Base-by-base conservation (phyloP, 257 asterid species). In the Solanum dulcamara region DNA sequence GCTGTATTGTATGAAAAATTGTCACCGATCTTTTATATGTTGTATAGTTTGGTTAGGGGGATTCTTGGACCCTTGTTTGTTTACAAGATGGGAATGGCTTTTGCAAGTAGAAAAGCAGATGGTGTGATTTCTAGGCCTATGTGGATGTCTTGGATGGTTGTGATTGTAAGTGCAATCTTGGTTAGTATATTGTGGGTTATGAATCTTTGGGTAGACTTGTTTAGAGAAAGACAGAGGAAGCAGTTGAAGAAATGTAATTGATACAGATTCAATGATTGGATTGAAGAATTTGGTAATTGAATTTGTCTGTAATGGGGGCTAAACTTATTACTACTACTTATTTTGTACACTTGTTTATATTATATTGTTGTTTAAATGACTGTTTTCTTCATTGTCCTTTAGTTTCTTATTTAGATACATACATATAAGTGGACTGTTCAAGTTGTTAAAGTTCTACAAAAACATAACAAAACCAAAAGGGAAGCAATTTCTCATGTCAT, bases 81-180 rank as follows among this genome's bases (percentile, higher is more conserved):
- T 67, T 88, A 74, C 84, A 92, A 91, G 86, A 87, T 95, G 64
- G 90, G 89, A 8, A 30, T 87, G 86, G 42, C 80, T 84, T 90
- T 85, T 51, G 83, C 74, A 5, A 53, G 86, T 80, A 91, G 87
- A 46, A 84, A 60, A 38, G 91, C 75, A 22, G 81, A 85, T 81
- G 87, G 85, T 50, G 84, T 88, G 85, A 87, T 95, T 85, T 97
- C 98, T 67, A 74, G 46, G 85, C 89, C 97, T 94, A 94, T 89
- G 84, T 90, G 94, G 97, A 68, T 89, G 85, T 94, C 98, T 89
- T 94, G 98, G 98, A 89, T 93, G 87, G 87, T 87, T 87, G 95
- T 95, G 86, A 94, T 89, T 70, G 91, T 67, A 35, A 85, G 81
- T 84, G 94, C 90, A 11, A 91, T 93, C 83, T 91, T 90, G 84